Conservation (phyloP, 1,139 yeast genomes). For the Blastobotrys illinoisensis region DNA sequence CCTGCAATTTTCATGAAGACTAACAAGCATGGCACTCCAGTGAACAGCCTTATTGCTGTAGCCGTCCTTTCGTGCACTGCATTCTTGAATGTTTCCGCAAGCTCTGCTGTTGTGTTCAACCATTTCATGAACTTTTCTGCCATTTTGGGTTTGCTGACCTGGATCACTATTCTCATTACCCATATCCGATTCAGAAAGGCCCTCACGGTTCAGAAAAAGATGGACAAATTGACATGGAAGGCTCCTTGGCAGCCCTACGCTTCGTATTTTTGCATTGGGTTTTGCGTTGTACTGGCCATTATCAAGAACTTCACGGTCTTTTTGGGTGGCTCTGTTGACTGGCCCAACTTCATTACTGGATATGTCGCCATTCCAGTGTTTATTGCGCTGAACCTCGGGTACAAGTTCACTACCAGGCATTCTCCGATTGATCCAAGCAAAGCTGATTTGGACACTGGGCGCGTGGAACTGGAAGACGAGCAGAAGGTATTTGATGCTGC, state of each 20-base stretch:
- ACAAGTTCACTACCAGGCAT: conserved; percentile 54
- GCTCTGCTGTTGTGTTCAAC: conserved; percentile 44
- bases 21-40: conserved; percentile 63
- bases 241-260: conserved; percentile 48
- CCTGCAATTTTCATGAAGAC: conserved; percentile 55
- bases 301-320: conserved; percentile 73
- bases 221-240: conserved; percentile 46
- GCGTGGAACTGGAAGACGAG: not conserved
- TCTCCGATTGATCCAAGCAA: conserved; percentile 10
- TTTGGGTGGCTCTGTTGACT: conserved; percentile 47
- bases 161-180: conserved; percentile 46
- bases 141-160: conserved; percentile 48
- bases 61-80: conserved; percentile 51
- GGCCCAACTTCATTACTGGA: conserved; percentile 65
- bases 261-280: conserved; percentile 47
- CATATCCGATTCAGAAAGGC: conserved; percentile 49
- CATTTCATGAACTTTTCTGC: conserved; percentile 53
- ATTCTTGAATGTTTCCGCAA: conserved; percentile 44
- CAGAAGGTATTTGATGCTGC: not conserved
- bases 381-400: conserved; percentile 49
- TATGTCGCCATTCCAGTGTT: conserved; percentile 73
- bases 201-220: conserved; percentile 53
- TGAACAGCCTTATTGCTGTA: conserved; percentile 42
- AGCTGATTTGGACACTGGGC: not conserved
- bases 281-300: conserved; percentile 55